phyloP scores from a whole-genome alignment of 306 rosid genomes.

The Boehmeria nivea region DNA sequence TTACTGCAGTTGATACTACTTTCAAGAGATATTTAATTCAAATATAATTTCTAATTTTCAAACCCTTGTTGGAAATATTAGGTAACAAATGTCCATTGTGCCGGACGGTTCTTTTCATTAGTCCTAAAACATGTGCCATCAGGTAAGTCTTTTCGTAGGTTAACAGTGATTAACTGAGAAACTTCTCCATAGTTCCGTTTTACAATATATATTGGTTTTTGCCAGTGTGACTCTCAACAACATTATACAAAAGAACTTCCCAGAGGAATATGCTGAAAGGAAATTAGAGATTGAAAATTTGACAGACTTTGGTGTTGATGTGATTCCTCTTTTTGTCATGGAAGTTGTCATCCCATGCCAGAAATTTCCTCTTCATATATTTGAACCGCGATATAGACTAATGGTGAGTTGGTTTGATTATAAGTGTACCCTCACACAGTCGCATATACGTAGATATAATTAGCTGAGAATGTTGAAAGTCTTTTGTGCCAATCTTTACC shows the following conservation, averaged over 20 bases:
- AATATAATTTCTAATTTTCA: slow-evolving; percentile 20
- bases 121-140: slow-evolving; percentile 76
- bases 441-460: not conserved
- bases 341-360: slow-evolving; percentile 94
- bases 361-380: slow-evolving; percentile 84
- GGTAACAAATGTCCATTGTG: slow-evolving; percentile 99
- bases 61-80: slow-evolving; percentile 37
- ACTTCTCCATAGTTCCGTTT: slow-evolving; percentile 1
- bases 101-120: slow-evolving; percentile 88
- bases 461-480: not conserved
- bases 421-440: not conserved
- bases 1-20: slow-evolving; percentile 19
- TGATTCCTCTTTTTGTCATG: slow-evolving; percentile 98
- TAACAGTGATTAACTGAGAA: not conserved
- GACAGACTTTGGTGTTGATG: slow-evolving; percentile 63
- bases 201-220: slow-evolving; percentile 28
- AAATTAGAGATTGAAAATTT: slow-evolving; percentile 65
- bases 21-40: slow-evolving; percentile 8
- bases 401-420: slow-evolving; percentile 60
- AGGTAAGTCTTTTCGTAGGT: slow-evolving; percentile 47
- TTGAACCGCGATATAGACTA: slow-evolving; percentile 97
- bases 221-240: slow-evolving; percentile 83
- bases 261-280: slow-evolving; percentile 93
- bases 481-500: not conserved
- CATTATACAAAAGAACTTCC: slow-evolving; percentile 86